Evolutionary conservation across 495 filamentous ascomycete genomes (phyloP).

Genomic region (Xylaria curta): DNA sequence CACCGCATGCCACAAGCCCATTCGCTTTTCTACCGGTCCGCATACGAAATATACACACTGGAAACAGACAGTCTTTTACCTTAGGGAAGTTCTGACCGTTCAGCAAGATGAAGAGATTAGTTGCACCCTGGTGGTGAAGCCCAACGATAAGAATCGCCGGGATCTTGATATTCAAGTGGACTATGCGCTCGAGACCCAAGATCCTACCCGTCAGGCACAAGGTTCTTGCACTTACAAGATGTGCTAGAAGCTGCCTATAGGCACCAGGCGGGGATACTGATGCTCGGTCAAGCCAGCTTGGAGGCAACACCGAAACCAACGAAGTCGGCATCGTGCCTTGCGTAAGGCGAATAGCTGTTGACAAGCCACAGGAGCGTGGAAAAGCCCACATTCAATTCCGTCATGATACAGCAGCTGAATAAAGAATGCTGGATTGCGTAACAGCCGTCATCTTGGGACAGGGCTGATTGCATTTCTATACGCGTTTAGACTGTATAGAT

Average conservation of each 20-base stretch:
- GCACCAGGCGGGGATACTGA: neutral
- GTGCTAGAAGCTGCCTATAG: slow-evolving; percentile 56
- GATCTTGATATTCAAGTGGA: slow-evolving; percentile 91
- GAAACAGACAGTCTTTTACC: slow-evolving; percentile 94
- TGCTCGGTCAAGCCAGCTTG: neutral
- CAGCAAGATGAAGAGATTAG: slow-evolving; percentile 76
- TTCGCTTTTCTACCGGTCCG: slow-evolving; percentile 83
- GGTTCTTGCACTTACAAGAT: slow-evolving; percentile 88
- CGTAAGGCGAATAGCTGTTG: slow-evolving; percentile 7
- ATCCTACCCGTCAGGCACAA: slow-evolving; percentile 68
- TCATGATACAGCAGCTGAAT: neutral
- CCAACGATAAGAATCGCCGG: slow-evolving; percentile 91
- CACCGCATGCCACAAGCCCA: slow-evolving; percentile 87
- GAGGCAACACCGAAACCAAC: neutral
- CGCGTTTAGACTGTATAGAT: slow-evolving; percentile 9
- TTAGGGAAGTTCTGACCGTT: slow-evolving; percentile 83
- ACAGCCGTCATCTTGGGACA: slow-evolving; percentile 6
- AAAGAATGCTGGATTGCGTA: neutral
- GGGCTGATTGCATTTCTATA: slow-evolving; percentile 4
- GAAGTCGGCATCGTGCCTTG: neutral
- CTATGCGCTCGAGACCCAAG: slow-evolving; percentile 79
- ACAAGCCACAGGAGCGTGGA: neutral
- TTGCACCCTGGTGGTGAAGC: slow-evolving; percentile 78
- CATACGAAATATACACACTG: slow-evolving; percentile 94
- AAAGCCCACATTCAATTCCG: neutral